Evolutionary conservation across 176 grass and related monocot species (phyloP), one percentile per base, ranked within the genome.

Genomic region (Eleusine coracana): DNA sequence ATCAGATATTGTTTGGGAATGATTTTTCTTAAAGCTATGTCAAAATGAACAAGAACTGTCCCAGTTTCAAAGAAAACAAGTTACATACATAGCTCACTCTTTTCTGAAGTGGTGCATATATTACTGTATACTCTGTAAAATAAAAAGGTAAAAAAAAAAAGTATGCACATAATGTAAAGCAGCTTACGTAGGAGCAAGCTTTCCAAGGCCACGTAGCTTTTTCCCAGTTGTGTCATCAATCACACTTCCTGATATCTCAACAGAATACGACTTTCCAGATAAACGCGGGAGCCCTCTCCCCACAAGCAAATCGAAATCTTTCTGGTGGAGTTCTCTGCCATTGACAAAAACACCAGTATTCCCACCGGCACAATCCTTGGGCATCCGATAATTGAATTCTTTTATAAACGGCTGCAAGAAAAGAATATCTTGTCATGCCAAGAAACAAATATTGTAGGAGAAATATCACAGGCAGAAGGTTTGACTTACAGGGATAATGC

Each of bases 101-200:
- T 78, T 65, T 2, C 37, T 37, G 17, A 27, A 45, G 69, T 68
- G 10, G 45, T 73, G 38, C 18, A 59, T 15, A 63, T 37, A 44
- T 27, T 23, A 59, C 4, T 21, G 37, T 37, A 69, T 58, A 10
- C 42, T 70, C 25, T 28, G 1, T 23, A 27, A 15, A 20, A 71
- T 21, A 72, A 36, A 3, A 82, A 16, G 11, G 2, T 14, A 72
- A 34, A 41, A 59, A 72, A 72, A 41, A 59, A 44, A 34, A 65
- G 12, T 21, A 63, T 77, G 28, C 18, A 27, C 71, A 50, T n/a
- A 60, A 51, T 36, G 48, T 31, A 37, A 59, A 87, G 75, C 54
- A 81, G 95, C 92, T 93, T 91, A 95, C 96, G 96, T 93, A 49
- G 96, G 96, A 71, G 90, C 96, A 82, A 98, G 96, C 39, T 86